phyloP scores from a whole-genome alignment of 2,329 filamentous ascomycete genomes.

The Cucurbitaria berberidis region DNA sequence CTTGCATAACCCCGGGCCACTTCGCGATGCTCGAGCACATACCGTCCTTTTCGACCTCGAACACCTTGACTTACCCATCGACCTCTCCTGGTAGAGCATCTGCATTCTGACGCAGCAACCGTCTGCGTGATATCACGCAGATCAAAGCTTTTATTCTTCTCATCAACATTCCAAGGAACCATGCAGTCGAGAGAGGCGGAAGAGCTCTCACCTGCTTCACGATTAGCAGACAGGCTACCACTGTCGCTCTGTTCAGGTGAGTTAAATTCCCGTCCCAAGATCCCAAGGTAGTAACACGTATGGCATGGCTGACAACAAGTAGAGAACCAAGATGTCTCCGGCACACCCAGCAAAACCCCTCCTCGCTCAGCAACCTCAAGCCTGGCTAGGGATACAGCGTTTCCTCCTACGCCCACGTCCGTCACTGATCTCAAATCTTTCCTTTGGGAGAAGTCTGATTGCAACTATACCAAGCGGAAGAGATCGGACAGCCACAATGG shows the following conservation, averaged over 20 bases:
- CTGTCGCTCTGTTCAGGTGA: not conserved
- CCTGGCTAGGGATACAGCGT: not conserved
- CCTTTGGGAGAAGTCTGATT: not conserved
- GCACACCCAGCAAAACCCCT: not conserved
- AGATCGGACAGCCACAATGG: not conserved
- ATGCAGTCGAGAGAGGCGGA: not conserved
- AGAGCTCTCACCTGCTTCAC: not conserved
- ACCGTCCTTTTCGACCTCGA: not conserved
- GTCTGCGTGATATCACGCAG: not conserved
- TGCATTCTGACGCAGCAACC: not conserved
- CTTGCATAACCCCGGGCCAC: not conserved
- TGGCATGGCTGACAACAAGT: not conserved
- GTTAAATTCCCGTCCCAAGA: not conserved
- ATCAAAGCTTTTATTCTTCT: not conserved
- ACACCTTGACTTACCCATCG: not conserved
- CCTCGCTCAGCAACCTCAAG: not conserved
- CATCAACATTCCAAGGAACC: not conserved
- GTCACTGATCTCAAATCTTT: not conserved
- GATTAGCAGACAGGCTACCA: too few species aligned
- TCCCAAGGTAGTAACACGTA: too few species aligned
- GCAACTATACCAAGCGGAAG: not conserved
- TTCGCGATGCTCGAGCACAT: not conserved
- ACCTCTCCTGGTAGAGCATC: not conserved
- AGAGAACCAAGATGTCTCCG: not conserved
- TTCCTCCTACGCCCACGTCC: not conserved